Percentiles rank a stretch among this genome's conserved stretches.
These are phyloP conservation scores for Elaeis guineensis DNA, from an alignment of 176 grass and related monocot genomes.

Conservation along the genomic window DNA sequence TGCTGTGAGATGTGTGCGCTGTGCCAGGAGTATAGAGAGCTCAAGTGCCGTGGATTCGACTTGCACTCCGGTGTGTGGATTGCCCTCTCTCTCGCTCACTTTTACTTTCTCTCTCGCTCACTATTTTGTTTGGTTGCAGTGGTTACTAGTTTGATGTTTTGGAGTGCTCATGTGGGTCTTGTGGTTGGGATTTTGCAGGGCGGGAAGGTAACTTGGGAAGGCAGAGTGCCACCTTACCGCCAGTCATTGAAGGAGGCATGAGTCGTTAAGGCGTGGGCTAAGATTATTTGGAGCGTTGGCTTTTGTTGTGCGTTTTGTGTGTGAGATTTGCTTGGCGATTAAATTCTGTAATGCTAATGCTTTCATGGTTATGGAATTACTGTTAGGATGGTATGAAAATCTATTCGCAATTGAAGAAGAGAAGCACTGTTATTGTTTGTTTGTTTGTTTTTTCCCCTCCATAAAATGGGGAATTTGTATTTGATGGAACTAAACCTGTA, in stretches of 20 bases:
- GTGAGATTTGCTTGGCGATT: no score
- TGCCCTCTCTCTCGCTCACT: background rate
- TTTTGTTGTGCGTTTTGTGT: no score
- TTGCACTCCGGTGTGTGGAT: constrained; percentile 12
- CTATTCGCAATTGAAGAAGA: no score
- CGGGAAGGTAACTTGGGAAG: constrained; percentile 23
- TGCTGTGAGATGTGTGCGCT: constrained; percentile 5
- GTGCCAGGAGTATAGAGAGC: constrained; percentile 10
- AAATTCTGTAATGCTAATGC: no score
- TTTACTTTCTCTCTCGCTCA: background rate
- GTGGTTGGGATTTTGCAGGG: constrained; percentile 9
- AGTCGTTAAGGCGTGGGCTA: constrained; percentile 6
- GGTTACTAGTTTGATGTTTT: background rate
- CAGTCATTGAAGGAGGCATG: constrained; percentile 16
- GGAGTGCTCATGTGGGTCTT: background rate
- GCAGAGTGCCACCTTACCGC: constrained; percentile 15
- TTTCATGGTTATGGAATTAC: no score
- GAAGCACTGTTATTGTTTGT: no score
- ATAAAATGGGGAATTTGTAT: no score
- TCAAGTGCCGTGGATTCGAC: background rate
- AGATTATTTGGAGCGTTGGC: no score
- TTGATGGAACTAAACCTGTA: no score
- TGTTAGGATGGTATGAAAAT: no score
- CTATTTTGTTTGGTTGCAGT: background rate
- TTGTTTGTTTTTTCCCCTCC: no score